Evolutionary conservation across 2,329 filamentous ascomycete species (phyloP).

Genomic region (Hymenoscyphus scutula): DNA sequence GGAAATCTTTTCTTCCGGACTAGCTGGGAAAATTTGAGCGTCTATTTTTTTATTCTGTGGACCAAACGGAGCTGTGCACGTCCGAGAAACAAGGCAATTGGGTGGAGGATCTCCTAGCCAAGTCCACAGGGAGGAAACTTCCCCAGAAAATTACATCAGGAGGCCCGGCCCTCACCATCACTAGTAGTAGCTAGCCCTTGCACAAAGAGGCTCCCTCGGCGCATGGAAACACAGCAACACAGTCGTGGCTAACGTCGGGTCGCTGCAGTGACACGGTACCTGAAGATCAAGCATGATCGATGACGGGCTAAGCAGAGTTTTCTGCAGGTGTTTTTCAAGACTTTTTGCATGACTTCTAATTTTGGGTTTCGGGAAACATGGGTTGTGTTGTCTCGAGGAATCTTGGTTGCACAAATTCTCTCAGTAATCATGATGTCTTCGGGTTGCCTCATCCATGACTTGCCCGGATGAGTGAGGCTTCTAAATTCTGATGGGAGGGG

Average conservation of each 20-base stretch:
- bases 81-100: not conserved
- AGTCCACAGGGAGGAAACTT: not conserved
- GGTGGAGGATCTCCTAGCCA: not conserved
- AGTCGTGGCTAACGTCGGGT: constrained; percentile 3
- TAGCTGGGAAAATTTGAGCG: not conserved
- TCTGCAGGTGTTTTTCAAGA: constrained; percentile 1
- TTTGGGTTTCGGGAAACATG: not conserved
- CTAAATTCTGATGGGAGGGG: not conserved
- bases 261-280: constrained; percentile 1
- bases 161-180: too few relatives aligned
- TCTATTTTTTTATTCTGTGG: constrained; percentile 1
- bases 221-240: constrained; percentile 1
- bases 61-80: not conserved
- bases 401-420: not conserved
- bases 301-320: constrained; percentile 5
- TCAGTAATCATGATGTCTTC: not conserved
- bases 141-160: constrained; percentile 3
- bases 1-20: not conserved
- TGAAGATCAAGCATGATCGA: constrained; percentile 5
- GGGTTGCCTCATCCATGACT: not conserved
- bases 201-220: not conserved
- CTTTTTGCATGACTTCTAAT: not conserved
- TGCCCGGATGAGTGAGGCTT: not conserved
- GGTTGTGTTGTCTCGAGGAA: not conserved
- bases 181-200: too few relatives aligned